These are phyloP conservation scores for Gnaphalium uliginosum DNA, from an alignment of 129 eudicot genomes.

Conservation along the genomic window DNA sequence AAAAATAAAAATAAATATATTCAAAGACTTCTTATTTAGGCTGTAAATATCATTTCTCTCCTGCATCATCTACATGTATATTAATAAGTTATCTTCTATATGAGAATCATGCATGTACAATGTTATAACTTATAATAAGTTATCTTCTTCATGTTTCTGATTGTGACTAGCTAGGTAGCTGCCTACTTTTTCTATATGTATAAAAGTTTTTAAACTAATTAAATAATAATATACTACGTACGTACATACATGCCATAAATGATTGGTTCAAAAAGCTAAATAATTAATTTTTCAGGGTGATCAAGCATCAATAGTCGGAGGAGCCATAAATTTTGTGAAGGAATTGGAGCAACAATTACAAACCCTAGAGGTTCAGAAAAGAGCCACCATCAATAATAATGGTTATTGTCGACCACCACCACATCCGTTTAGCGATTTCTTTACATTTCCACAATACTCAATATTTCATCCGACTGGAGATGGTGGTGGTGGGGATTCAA, in stretches of 20 bases:
- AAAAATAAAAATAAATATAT: too few relatives aligned
- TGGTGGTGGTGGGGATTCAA: slow-evolving; percentile 13
- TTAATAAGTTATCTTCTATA: not conserved
- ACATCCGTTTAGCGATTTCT: slow-evolving; percentile 45
- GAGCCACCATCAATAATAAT: slow-evolving; percentile 26
- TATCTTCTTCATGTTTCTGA: not conserved
- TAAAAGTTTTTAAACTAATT: too few relatives aligned
- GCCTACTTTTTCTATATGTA: not conserved
- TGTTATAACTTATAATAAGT: slow-evolving; percentile 5
- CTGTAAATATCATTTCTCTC: too few relatives aligned
- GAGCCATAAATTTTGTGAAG: slow-evolving; percentile 69
- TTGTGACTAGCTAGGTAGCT: not conserved
- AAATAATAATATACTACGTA: too few relatives aligned
- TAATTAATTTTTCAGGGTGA: slow-evolving; percentile 46
- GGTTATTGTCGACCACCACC: slow-evolving; percentile 14
- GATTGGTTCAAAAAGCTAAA: not conserved
- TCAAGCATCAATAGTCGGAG: slow-evolving; percentile 73
- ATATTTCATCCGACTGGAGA: not conserved
- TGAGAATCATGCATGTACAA: slow-evolving; percentile 18
- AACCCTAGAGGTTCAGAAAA: slow-evolving; percentile 47
- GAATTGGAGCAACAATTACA: slow-evolving; percentile 62
- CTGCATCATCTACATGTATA: too few relatives aligned
- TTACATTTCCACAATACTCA: slow-evolving; percentile 60
- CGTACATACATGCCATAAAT: not conserved
- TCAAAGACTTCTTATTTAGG: too few relatives aligned